Conservation (phyloP, 108 stramenopile species). For the Cyclotella choctawhatcheeana region DNA sequence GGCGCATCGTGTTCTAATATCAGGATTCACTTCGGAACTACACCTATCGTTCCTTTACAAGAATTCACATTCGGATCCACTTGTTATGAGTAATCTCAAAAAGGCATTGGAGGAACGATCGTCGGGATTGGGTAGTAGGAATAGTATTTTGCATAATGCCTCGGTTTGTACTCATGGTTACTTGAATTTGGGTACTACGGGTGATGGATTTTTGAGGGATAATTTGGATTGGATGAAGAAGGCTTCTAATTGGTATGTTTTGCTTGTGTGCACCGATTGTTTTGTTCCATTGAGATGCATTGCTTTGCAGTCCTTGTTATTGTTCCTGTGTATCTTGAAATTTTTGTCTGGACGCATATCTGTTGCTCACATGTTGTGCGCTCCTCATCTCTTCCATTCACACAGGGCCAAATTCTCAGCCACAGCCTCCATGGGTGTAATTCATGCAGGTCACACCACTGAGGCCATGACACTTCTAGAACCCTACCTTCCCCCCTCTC, state of each 20-base stretch:
- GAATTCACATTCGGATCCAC: constrained; percentile 77
- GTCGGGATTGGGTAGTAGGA: constrained; percentile 61
- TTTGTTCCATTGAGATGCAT: not conserved
- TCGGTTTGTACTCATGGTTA: constrained; percentile 93
- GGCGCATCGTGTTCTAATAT: constrained; percentile 66
- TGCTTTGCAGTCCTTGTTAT: too few species aligned
- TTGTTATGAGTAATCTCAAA: constrained; percentile 90
- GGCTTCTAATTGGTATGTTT: constrained; percentile 96
- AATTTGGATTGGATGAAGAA: constrained; percentile 99
- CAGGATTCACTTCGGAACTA: constrained; percentile 87
- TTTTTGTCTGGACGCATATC: constrained; percentile 2
- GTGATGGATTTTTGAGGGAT: constrained; percentile 95
- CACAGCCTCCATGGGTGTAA: constrained; percentile 95
- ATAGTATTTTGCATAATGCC: constrained; percentile 94
- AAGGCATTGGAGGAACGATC: constrained; percentile 81
- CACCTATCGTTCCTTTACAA: constrained; percentile 91
- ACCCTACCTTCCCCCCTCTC: constrained; percentile 95
- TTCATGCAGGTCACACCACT: constrained; percentile 96
- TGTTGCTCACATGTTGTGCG: not conserved
- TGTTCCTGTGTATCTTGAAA: not conserved
- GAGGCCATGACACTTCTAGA: constrained; percentile 96
- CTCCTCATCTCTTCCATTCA: not conserved
- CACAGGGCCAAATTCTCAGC: constrained; percentile 97
- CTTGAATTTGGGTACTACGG: constrained; percentile 95
- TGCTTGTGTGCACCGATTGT: not conserved